Base-by-base conservation (phyloP, 2,329 filamentous ascomycete genomes). In the Fusarium nelsonii region DNA sequence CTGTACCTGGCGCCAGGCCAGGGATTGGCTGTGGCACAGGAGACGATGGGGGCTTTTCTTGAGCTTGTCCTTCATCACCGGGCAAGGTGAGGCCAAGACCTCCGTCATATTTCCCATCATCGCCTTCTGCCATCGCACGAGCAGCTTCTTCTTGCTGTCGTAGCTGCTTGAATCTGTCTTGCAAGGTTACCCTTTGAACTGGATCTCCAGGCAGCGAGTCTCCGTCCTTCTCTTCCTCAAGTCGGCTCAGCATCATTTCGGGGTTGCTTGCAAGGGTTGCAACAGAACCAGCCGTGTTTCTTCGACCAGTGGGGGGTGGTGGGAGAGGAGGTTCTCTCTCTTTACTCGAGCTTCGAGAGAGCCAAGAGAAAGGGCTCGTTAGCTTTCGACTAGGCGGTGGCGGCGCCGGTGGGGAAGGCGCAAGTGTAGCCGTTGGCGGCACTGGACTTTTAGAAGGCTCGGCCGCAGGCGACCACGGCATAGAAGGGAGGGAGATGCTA, bases 301-400 rank as follows among this genome's bases (percentile, higher is more conserved):
- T 86, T 72, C 63, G 85, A 74, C 33, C 85, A 81, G 63, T 85
- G 48, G 74, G 74, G 39, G 91, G 85, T 8, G 87, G 85, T 14
- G 89, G 85, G 52, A 87, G 85, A 41, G 83, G 78, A 20, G 76
- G 74, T 10, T 88, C 84, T 68, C 86, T 85, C 6, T 84, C 82
- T 73, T 90, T 90, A 52, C 81, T 82, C 12, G 88, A 87, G 77
- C 85, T 90, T 70, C 93, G 85, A 33, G 92, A 93, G 39, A 97
- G 85, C 90, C 92, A 95, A 39, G 92, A 88, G 74, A 97, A 97
- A n/a, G 92, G 93, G 71, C 92, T 93, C 10, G 92, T 94, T 57
- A 97, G 87, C 78, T 96, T 97, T 75, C 93, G 85, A 63, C 86
- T 70, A 14, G 83, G 80, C 3, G 84, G 80, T 20, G 76, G 72